Evolutionary conservation across 2,329 filamentous ascomycete genomes (phyloP), one percentile per base, ranked within the genome.

Genomic region (Cladosporium velox): DNA sequence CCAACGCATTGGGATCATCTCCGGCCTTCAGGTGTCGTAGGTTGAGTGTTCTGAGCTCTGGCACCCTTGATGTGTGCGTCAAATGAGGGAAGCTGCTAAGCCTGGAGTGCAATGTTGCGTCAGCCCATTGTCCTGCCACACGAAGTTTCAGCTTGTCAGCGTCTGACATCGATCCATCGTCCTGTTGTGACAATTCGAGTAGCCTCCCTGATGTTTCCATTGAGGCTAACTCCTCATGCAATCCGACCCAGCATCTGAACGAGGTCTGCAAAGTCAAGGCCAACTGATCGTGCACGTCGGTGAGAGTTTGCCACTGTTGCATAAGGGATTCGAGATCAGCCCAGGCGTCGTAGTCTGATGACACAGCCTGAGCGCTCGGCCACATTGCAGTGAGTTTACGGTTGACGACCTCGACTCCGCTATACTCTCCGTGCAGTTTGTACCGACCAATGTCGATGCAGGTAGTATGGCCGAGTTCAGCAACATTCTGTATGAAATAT

Each of bases 241-340:
- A 21, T 3, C 21, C 26, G 7, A 63, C 60, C 51, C 60, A 63
- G 18, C 49, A 44, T 12, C 60, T 35, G 21, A 63, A 55, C 5
- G 60, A 63, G 11, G 41, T 52, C 24, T 52, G 59, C 47, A 38
- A 24, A 38, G 69, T 35, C 69, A 69, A 71, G 8, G 69, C 70
- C 21, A 68, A 66, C 35, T 66, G 55, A 49, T 72, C 68, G 38
- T 66, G 41, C 8, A 47, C 8, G 3, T n/a, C 44, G 21, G 8
- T 24, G 3, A 12, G 58, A 4, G 26, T 10, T 15, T 21, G 14
- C 58, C 58, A 59, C 15, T 24, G 21, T 15, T 21, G 18, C 35
- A 12, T 12, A n/a, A 59, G 26, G 6, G 38, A 24, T 18, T 51
- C 59, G n/a, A 61, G 24, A 8, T 66, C 41, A 6, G 21, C 24